These are phyloP conservation scores for Chrysoporthe puriensis DNA, from an alignment of 2,329 filamentous ascomycete species.

Conservation along the genomic window DNA sequence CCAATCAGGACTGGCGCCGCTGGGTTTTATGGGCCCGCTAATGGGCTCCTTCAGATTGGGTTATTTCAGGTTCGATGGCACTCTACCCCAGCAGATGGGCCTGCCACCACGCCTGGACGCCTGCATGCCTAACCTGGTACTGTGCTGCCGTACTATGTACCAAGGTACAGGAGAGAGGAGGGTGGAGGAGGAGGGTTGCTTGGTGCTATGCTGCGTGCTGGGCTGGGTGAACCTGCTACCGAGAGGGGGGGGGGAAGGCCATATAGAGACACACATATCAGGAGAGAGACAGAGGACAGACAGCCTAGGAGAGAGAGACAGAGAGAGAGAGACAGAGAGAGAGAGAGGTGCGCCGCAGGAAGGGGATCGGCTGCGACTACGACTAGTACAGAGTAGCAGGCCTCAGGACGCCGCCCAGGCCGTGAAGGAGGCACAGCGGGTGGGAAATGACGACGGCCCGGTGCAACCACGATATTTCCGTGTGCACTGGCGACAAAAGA, in stretches of 20 bases:
- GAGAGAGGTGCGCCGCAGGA: not conserved
- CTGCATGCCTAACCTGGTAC: not conserved
- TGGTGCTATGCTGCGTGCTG: not conserved
- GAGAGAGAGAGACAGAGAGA: too few species aligned
- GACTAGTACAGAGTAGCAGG: not conserved
- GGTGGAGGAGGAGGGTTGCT: not conserved
- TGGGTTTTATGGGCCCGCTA: conserved; percentile 4
- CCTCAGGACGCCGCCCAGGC: not conserved
- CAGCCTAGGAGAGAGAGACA: too few species aligned
- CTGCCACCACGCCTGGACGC: not conserved
- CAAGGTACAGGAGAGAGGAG: too few species aligned
- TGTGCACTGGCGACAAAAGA: conserved; percentile 2
- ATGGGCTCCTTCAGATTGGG: conserved; percentile 17
- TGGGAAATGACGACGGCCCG: conserved; percentile 15
- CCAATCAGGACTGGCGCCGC: conserved; percentile 9
- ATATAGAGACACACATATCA: too few species aligned
- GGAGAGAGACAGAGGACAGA: too few species aligned
- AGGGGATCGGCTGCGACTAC: not conserved
- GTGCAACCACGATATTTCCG: conserved; percentile 17
- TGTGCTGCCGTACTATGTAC: not conserved
- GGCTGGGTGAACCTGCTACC: not conserved
- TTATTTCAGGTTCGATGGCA: conserved; percentile 14
- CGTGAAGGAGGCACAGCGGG: conserved; percentile 5
- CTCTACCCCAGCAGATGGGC: conserved; percentile 5
- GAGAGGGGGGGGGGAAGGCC: not conserved